Percentiles rank a stretch among this genome's conserved stretches.
These are phyloP conservation scores for Rugiboletus extremiorientalis DNA, from an alignment of 1,284 basidiomycete genomes.

Conservation along the genomic window DNA sequence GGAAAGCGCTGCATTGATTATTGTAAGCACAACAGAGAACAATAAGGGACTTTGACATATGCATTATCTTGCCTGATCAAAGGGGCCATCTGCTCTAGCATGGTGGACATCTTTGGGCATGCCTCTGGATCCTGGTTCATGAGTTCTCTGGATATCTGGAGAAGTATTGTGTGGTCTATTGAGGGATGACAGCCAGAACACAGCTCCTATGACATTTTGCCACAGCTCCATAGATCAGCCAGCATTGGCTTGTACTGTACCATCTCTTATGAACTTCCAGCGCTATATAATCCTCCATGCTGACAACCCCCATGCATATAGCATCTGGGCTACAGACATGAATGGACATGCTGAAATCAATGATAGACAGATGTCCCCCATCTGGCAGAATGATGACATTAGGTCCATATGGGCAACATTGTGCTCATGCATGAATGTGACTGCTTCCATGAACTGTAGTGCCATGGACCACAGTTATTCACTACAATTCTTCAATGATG, in stretches of 20 bases:
- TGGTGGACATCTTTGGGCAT: not conserved
- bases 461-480: slow-evolving; percentile 3
- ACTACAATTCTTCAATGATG: not conserved
- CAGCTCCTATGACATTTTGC: slow-evolving; percentile 2
- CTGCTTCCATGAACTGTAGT: slow-evolving; percentile 4
- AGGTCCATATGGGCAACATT: not conserved
- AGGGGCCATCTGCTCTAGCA: not conserved
- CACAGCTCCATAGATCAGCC: slow-evolving; percentile 3
- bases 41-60: too few relatives aligned
- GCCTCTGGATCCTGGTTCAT: slow-evolving; percentile 1
- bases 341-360: not conserved
- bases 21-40: too few relatives aligned
- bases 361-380: not conserved
- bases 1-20: too few relatives aligned
- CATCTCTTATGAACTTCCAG: not conserved
- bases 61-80: too few relatives aligned
- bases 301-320: not conserved
- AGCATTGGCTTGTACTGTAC: slow-evolving; percentile 9
- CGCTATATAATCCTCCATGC: slow-evolving; percentile 4
- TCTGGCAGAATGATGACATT: not conserved
- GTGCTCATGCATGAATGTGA: slow-evolving; percentile 12
- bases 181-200: not conserved
- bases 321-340: not conserved
- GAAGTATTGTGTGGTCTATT: not conserved
- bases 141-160: not conserved